Conservation (phyloP, 192 early-diverging fungal species). For the Coemansia sp. region DNA sequence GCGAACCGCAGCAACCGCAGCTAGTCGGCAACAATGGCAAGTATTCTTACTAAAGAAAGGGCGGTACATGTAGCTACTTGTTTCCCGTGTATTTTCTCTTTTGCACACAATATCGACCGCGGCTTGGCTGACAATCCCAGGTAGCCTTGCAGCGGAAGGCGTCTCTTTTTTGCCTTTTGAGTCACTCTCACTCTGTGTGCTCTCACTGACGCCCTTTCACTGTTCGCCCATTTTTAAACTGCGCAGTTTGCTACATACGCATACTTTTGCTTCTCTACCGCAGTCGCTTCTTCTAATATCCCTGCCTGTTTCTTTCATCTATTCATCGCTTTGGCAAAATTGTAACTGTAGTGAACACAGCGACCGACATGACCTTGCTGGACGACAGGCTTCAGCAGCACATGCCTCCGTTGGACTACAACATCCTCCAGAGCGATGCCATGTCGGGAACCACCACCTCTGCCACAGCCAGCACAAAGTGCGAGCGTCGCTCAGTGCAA, state of each 20-base stretch:
- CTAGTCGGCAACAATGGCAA: constrained; percentile 3
- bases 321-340: not conserved
- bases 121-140: not conserved
- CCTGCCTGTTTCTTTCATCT: not conserved
- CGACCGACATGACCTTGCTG: not conserved
- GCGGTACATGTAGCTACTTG: not conserved
- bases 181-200: not conserved
- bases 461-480: not conserved
- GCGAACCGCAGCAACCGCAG: not conserved
- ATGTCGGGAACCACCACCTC: not conserved
- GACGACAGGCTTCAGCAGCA: constrained; percentile 13
- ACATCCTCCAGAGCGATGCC: constrained; percentile 13
- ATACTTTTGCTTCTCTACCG: not conserved
- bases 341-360: not conserved
- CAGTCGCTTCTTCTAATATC: not conserved
- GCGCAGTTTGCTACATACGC: not conserved
- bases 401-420: constrained; percentile 14
- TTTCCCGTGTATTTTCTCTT: not conserved
- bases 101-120: not conserved
- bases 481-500: not conserved
- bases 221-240: not conserved
- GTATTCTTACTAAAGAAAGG: not conserved
- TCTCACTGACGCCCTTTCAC: not conserved
- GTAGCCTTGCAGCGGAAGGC: not conserved
- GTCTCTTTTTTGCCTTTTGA: not conserved